Evolutionary conservation across 306 rosid genomes (phyloP).

Genomic region (Vicia faba): DNA sequence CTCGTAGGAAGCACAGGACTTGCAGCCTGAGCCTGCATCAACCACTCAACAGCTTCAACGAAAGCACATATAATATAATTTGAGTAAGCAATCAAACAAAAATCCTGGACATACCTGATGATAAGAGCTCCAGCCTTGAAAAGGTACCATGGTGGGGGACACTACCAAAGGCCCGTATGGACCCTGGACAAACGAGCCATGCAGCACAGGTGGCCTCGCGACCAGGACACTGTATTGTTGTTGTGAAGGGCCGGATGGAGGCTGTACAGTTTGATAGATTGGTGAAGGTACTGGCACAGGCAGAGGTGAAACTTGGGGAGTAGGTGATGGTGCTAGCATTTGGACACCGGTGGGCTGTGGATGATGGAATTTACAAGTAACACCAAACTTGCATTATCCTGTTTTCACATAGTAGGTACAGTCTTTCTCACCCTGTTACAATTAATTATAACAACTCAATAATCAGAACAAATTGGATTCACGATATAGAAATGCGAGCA

Average conservation of each 20-base stretch:
- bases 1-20: constrained; percentile 70
- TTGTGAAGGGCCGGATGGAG: constrained; percentile 74
- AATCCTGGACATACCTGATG: constrained; percentile 62
- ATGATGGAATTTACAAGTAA: constrained; percentile 92
- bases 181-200: constrained; percentile 68
- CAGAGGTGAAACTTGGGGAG: constrained; percentile 57
- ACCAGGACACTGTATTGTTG: constrained; percentile 78
- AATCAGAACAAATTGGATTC: constrained; percentile 26
- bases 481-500: constrained; percentile 23
- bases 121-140: constrained; percentile 78
- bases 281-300: constrained; percentile 57
- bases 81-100: constrained; percentile 30
- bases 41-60: constrained; percentile 38
- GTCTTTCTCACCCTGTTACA: constrained; percentile 88
- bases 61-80: constrained; percentile 35
- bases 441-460: constrained; percentile 30
- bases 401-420: constrained; percentile 95
- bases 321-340: constrained; percentile 58
- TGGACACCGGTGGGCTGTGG: constrained; percentile 77
- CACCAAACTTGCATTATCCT: constrained; percentile 93
- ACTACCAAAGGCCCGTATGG: constrained; percentile 79
- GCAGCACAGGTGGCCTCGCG: constrained; percentile 81
- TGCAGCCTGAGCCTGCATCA: constrained; percentile 66
- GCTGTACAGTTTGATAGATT: constrained; percentile 64
- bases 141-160: constrained; percentile 81